phyloP scores from a whole-genome alignment of 2,329 filamentous ascomycete species.

The Samsoniella hepiali region DNA sequence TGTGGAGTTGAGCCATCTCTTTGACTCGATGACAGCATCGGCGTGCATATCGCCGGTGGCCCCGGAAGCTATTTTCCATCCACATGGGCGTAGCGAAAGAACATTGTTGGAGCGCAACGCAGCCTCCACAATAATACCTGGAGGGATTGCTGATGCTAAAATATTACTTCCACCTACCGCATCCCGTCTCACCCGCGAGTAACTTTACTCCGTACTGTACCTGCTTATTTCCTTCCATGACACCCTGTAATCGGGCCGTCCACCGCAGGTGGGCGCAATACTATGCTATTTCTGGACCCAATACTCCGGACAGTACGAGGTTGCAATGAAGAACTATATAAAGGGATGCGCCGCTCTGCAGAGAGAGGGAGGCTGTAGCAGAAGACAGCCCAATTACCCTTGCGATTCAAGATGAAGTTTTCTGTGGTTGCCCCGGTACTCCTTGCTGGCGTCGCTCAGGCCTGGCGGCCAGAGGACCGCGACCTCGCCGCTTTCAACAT shows the following conservation, averaged over 20 bases:
- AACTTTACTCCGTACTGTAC: background rate
- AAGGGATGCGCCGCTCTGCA: background rate
- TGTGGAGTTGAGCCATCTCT: background rate
- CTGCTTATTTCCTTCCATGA: background rate
- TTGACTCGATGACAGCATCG: background rate
- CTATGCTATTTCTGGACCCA: background rate
- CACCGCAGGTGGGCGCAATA: background rate
- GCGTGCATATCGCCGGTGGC: background rate
- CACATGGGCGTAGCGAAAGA: background rate
- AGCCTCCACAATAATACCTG: slow-evolving; percentile 5
- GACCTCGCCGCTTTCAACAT: slow-evolving; percentile 34
- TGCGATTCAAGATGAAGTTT: slow-evolving; percentile 24
- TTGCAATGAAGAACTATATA: background rate
- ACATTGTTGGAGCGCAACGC: background rate
- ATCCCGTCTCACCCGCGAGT: background rate
- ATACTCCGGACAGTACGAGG: background rate
- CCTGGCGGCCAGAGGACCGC: slow-evolving; percentile 32
- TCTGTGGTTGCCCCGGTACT: slow-evolving; percentile 26
- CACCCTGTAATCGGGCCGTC: slow-evolving; percentile 16
- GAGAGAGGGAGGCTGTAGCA: background rate
- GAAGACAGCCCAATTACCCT: background rate
- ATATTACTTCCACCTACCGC: slow-evolving; percentile 18
- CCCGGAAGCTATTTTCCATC: background rate
- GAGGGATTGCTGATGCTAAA: slow-evolving; percentile 9
- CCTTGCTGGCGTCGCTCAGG: slow-evolving; percentile 23